Base-by-base conservation (phyloP, 345 rosid genomes). In the Hibiscus trionum region DNA sequence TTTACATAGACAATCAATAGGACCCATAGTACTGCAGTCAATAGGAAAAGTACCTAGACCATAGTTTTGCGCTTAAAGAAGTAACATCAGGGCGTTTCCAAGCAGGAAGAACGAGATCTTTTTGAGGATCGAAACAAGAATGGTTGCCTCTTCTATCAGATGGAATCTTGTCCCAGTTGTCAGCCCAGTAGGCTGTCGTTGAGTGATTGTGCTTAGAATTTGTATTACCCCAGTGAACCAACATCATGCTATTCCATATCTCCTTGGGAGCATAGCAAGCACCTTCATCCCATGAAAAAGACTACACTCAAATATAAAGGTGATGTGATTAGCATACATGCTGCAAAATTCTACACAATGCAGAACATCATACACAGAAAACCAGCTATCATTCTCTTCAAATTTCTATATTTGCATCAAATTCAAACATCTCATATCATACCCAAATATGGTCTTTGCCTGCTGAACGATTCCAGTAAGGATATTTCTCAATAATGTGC, bases 201-300 rank as follows among this genome's bases (percentile, higher is more conserved):
- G 99, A 92, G 69, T 84, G 86, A 42, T 92, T 91, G 56, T 94
- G 97, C 90, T 94, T 94, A 56, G 97, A 83, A 78, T 91, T 92
- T 11, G 97, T 90, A 82, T 94, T 94, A 56, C 99, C 99, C 99
- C 99, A 94, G 71, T 94, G 99, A 83, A 92, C 97, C 75, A 94
- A 73, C 97, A 92, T 92, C 93, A 86, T 91, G 80, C 99, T 92
- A 76, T 86, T 89, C 99, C 99, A 94, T 82, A 94, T 94, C 87
- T 94, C 97, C 86, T 92, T 94, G 14, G 99, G 99, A 76, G 99
- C 97, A 88, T 90, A 92, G 85, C 99, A 94, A 84, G 99, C 97
- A 86, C 97, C 97, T 89, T 94, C 97, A 84, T 94, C 99, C 99
- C 99, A 94, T 71, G 99, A 90, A 83, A 94, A 94, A 77, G 77